phyloP scores from a whole-genome alignment of 1,284 basidiomycete species.

The Erythrobasidium hasegawianum region DNA sequence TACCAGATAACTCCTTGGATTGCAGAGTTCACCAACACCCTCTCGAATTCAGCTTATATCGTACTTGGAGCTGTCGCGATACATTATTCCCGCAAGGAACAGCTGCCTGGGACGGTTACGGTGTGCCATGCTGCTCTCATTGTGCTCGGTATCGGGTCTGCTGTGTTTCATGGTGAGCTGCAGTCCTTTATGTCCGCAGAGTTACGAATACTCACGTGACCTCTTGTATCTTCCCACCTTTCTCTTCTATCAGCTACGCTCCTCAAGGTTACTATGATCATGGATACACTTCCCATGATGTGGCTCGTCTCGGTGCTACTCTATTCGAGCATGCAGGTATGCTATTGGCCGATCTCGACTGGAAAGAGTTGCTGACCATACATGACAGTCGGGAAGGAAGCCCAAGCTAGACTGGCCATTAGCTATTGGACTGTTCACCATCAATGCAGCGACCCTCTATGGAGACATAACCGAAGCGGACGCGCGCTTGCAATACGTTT shows the following conservation, averaged over 20 bases:
- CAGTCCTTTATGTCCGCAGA: neutral
- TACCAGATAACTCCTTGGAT: conserved; percentile 50
- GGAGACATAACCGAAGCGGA: conserved; percentile 25
- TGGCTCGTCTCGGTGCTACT: conserved; percentile 31
- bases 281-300: conserved; percentile 33
- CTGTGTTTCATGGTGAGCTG: conserved; percentile 30
- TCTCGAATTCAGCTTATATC: conserved; percentile 53
- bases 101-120: conserved; percentile 39
- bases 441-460: conserved; percentile 12
- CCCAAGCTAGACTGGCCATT: conserved; percentile 9
- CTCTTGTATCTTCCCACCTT: neutral
- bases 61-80: conserved; percentile 50
- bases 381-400: neutral
- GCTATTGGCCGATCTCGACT: too few species aligned
- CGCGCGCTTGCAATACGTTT: conserved; percentile 19
- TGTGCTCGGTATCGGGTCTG: conserved; percentile 25
- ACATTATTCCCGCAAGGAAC: conserved; percentile 38
- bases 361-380: too few species aligned
- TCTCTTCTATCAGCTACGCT: conserved; percentile 1
- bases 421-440: neutral
- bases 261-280: conserved; percentile 17
- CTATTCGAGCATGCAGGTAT: conserved; percentile 23
- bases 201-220: neutral
- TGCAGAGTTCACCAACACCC: conserved; percentile 51
- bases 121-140: conserved; percentile 13